phyloP scores from a whole-genome alignment of 345 rosid genomes.

The Punica granatum region DNA sequence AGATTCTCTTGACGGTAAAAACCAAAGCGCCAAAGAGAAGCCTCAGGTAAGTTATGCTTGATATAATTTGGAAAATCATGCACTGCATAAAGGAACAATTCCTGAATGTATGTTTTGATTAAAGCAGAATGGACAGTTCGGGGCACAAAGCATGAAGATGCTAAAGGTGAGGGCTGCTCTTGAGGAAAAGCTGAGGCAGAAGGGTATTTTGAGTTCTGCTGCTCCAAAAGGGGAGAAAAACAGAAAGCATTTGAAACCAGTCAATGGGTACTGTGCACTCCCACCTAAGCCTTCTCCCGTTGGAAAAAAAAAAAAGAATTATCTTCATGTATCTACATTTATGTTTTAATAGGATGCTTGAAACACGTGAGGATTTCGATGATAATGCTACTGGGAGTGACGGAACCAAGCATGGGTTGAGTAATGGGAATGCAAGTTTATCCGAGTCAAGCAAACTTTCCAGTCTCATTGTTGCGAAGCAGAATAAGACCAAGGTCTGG shows the following conservation, averaged over 20 bases:
- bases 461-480: slow-evolving; percentile 39
- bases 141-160: slow-evolving; percentile 75
- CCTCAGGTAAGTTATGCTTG: slow-evolving; percentile 35
- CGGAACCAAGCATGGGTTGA: slow-evolving; percentile 19
- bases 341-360: slow-evolving; percentile 51
- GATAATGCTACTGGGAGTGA: slow-evolving; percentile 50
- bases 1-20: slow-evolving; percentile 5
- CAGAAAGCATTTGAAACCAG: slow-evolving; percentile 40
- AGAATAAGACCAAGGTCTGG: slow-evolving; percentile 56
- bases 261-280: slow-evolving; percentile 41
- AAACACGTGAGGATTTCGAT: slow-evolving; percentile 71
- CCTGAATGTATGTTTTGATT: slow-evolving; percentile 19
- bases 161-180: slow-evolving; percentile 75
- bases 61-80: not conserved
- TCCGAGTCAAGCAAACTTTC: slow-evolving; percentile 36
- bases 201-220: slow-evolving; percentile 36
- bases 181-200: slow-evolving; percentile 70
- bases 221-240: slow-evolving; percentile 39
- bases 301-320: not conserved
- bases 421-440: slow-evolving; percentile 17
- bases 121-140: slow-evolving; percentile 50
- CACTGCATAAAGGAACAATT: not conserved
- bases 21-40: slow-evolving; percentile 32
- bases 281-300: not conserved
- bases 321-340: slow-evolving; percentile 7